Evolutionary conservation across 2,329 filamentous ascomycete species (phyloP), one percentile per base, ranked within the genome.

Genomic region (Escovopsis sp.): DNA sequence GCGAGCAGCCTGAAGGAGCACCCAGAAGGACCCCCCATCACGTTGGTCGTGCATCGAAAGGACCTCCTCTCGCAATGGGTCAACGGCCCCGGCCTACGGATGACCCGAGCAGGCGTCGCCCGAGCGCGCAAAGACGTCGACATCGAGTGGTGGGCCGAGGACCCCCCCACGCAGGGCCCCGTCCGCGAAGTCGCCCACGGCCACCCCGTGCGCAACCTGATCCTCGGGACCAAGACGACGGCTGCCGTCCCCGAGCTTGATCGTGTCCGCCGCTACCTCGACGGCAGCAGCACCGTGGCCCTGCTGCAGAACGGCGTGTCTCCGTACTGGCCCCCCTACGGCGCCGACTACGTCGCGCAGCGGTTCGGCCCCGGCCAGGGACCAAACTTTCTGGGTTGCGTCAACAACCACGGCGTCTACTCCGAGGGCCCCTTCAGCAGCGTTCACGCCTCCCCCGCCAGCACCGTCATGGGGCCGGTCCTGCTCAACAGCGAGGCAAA

Each of bases 221-320:
- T 96, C 47, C 64, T 95, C 20, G 72, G 83, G 3, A 84, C 81
- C 27, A 95, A 94, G 60, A 75, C 86, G 0, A 64, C 74, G 3
- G 63, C 74, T 32, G 83, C 84, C 0, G 58, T 84, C n/a, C 63
- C 70, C 1, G 80, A 83, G 34, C 60, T 70, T 5, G 67, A 70
- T 40, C 56, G 65, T 14, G 60, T 94, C 12, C 65, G 72, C 7
- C 61, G 72, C 1, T 74, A 94, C 40, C 70, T 79, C 2, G 70
- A 76, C 47, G 58, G 63, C 3, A 59, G 68, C 4, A 84, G 79
- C n/a, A 82, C 84, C 0, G 74, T 95, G n/a, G 69, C 81, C 11
- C 84, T 95, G 52, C 64, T 85, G 20, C 88, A 95, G 52, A 94
- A 94, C 52, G 89, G 89, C 37, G 82, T 95, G 76, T 87, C 84